phyloP scores from a whole-genome alignment of 139 green algal species.

The Closterium sp. region DNA sequence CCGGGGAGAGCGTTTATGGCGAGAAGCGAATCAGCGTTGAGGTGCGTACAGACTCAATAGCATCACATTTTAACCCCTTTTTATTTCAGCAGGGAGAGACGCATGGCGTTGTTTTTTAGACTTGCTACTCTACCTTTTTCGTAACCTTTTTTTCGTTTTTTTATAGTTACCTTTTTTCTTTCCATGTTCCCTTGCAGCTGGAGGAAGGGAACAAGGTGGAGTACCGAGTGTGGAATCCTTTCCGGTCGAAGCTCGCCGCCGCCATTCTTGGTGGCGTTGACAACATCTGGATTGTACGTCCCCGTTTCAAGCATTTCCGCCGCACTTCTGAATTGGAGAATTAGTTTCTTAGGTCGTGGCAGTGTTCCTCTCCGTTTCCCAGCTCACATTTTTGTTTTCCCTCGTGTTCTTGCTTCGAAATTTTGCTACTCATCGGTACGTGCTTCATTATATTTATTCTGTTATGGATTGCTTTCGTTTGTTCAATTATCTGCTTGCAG shows the following conservation, averaged over 20 bases:
- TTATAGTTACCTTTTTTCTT: neutral
- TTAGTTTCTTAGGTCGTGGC: too few species aligned
- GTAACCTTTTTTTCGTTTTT: neutral
- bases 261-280: conserved; percentile 96
- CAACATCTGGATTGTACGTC: conserved; percentile 94
- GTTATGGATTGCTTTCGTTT: neutral
- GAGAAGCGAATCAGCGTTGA: conserved; percentile 97
- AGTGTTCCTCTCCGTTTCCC: neutral
- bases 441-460: neutral
- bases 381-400: neutral
- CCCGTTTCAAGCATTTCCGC: neutral
- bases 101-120: neutral
- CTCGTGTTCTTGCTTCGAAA: neutral
- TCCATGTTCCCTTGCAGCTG: conserved; percentile 35
- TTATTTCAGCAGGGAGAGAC: neutral
- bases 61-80: neutral
- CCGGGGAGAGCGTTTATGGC: conserved; percentile 94
- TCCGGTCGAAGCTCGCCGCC: conserved; percentile 97
- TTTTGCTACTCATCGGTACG: neutral
- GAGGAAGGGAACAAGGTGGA: conserved; percentile 85
- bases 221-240: conserved; percentile 99
- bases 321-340: too few species aligned
- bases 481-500: conserved; percentile 23
- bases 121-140: neutral
- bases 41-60: conserved; percentile 11